Evolutionary conservation across 495 filamentous ascomycete genomes (phyloP).

Genomic region (Penicillium turbatum): DNA sequence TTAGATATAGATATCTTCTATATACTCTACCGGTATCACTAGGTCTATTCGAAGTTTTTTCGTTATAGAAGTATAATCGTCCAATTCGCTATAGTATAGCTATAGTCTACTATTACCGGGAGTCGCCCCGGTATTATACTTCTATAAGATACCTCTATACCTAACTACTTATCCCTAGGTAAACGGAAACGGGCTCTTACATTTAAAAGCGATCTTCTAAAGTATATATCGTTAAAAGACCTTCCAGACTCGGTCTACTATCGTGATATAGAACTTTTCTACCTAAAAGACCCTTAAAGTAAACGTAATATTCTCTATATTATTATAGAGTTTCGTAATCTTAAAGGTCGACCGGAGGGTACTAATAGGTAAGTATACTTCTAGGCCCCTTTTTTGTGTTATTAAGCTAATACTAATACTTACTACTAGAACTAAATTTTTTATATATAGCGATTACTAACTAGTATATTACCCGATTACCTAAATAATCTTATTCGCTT

Average conservation of each 20-base stretch:
- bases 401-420: slow-evolving; percentile 8
- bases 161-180: slow-evolving; percentile 10
- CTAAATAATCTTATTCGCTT: slow-evolving; percentile 30
- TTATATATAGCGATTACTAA: slow-evolving; percentile 31
- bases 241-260: slow-evolving; percentile 30
- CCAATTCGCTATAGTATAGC: slow-evolving; percentile 25
- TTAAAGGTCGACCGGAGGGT: slow-evolving; percentile 27
- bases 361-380: slow-evolving; percentile 21
- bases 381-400: slow-evolving; percentile 4
- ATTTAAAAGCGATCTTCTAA: slow-evolving; percentile 29
- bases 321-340: slow-evolving; percentile 28
- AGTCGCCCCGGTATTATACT: slow-evolving; percentile 26
- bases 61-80: slow-evolving; percentile 29
- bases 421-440: slow-evolving; percentile 28
- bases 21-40: slow-evolving; percentile 25
- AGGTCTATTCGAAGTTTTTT: slow-evolving; percentile 28
- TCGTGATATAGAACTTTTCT: slow-evolving; percentile 30
- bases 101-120: slow-evolving; percentile 32
- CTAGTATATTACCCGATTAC: slow-evolving; percentile 29
- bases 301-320: slow-evolving; percentile 27
- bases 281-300: slow-evolving; percentile 21
- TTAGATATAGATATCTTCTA: slow-evolving; percentile 25
- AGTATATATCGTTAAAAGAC: slow-evolving; percentile 18
- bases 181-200: slow-evolving; percentile 16
- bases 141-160: slow-evolving; percentile 19